Base-by-base conservation (phyloP, 805 yeast genomes). In the Suhomyces prunicola region DNA sequence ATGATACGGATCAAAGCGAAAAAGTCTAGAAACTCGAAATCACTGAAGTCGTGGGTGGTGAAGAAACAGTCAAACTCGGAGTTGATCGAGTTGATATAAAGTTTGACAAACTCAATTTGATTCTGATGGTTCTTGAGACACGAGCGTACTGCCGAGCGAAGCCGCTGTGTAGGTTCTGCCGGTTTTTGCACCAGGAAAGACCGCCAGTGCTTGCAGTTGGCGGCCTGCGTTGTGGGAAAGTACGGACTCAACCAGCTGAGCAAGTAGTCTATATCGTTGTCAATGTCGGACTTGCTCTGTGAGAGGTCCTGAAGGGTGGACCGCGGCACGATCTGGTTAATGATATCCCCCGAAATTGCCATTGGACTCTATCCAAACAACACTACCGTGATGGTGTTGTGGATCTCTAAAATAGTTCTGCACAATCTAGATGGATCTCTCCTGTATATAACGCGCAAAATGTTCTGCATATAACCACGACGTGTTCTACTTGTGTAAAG, bases 81-180 rank as follows among this genome's bases (percentile, higher is more conserved):
- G 13, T 61, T 61, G 10, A 75, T 64, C 2, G 77, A 67, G 56
- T 71, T 72, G 36, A 65, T 56, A 46, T 70, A 69, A 15, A 75
- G 60, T 24, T 60, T 63, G 13, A 70, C 64, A 48, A 75, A 74
- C 13, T 70, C 70, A 9, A 60, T 55, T 53, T 73, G 78, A 41
- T 61, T 63, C 4, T 40, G 9, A 4, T 67, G 70, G 51, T 71
- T 72, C 48, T 71, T 70, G 22, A 74, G 60, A 48, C 77, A 72
- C 13, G 70, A 62, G 46, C 70, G 58, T 10, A 74, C 71, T 3
- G 78, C 78, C 1, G 72, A 60, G 41, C 64, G 68, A 7, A 72
- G 63, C 26, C 80, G 57, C 19, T 65, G 69, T 24, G 73, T 63
- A 0, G 78, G 74, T 40, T 63, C 69, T 5, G 57, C 51, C 12